Evolutionary conservation across 164 flowering plant species (phyloP), one percentile per base, ranked within the genome.

Genomic region (Liquidambar formosana): DNA sequence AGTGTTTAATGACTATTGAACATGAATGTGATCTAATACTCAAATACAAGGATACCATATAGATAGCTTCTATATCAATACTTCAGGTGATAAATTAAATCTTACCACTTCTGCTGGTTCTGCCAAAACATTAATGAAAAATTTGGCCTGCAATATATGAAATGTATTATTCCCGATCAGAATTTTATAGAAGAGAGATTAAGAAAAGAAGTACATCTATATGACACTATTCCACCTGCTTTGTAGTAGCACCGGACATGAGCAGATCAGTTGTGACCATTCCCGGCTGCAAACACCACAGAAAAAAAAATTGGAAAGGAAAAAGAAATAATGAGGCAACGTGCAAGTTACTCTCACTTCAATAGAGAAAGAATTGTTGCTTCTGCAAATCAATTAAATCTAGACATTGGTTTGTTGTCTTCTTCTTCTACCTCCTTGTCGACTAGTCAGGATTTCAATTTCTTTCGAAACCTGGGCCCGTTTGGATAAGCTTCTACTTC

Each of bases 261-360:
- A 94, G 92, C 74, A 94, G 97, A 71, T 94, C 97, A 28, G 99
- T 92, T 63, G 97, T 94, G 38, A 94, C 99, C 99, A 94, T 94
- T 61, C 97, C 99, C 21, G 97, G 99, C 99, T 94, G 88, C 75
- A 82, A n/a, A 71, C 16, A 47, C 18, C 13, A 48, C 44, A 72
- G 12, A 58, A 18, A 41, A 21, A 19, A 58, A 18, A 41, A 21
- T 16, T 12, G 56, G 16, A 14, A 52, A 43, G 25, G 26, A 56
- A 33, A 43, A 4, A 66, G 27, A 26, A 25, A 63, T 33, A 44
- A 56, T 13, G 53, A 57, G 14, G 6, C 5, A 14, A 28, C 41
- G 3, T 41, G n/a, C 18, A 49, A 10, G 46, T 26, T 22, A 47
- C 13, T 19, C 2, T 12, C 18, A 27, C n/a, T 48, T 26, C 5